Evolutionary conservation across 1,139 yeast species (phyloP).

Genomic region (Pichia inconspicua): DNA sequence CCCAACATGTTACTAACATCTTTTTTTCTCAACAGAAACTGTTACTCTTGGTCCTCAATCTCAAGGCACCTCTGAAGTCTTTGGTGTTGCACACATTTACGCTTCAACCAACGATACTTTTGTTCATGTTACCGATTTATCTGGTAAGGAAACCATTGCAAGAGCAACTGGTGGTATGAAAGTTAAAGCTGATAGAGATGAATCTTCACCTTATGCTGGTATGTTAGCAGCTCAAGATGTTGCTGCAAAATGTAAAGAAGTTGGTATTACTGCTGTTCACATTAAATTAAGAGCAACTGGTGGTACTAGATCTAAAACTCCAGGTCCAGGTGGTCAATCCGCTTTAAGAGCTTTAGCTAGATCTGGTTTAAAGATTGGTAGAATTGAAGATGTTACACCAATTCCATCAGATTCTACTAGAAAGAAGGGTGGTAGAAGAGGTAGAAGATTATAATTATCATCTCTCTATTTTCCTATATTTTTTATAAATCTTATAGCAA

Average conservation of each 20-base stretch:
- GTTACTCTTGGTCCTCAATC: constrained; percentile 76
- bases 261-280: constrained; percentile 99
- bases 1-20: constrained; percentile 22
- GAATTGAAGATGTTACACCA: constrained; percentile 99
- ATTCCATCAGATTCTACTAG: constrained; percentile 99
- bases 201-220: constrained; percentile 99
- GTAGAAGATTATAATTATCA: constrained; percentile 85
- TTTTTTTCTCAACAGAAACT: constrained; percentile 37
- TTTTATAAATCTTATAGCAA: constrained; percentile 2
- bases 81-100: constrained; percentile 99
- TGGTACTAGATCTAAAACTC: constrained; percentile 99
- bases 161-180: constrained; percentile 99
- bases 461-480: neutral
- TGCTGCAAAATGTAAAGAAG: constrained; percentile 98
- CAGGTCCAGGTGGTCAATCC: constrained; percentile 99
- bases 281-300: constrained; percentile 99
- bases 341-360: constrained; percentile 99
- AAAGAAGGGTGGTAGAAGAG: constrained; percentile 99
- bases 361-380: constrained; percentile 99
- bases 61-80: constrained; percentile 96
- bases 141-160: constrained; percentile 99
- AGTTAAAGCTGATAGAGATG: constrained; percentile 99
- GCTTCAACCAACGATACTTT: constrained; percentile 99
- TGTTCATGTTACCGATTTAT: constrained; percentile 98
- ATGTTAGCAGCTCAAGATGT: constrained; percentile 99